phyloP scores from a whole-genome alignment of 169 alveolate species.

The Plasmodium coatneyi region DNA sequence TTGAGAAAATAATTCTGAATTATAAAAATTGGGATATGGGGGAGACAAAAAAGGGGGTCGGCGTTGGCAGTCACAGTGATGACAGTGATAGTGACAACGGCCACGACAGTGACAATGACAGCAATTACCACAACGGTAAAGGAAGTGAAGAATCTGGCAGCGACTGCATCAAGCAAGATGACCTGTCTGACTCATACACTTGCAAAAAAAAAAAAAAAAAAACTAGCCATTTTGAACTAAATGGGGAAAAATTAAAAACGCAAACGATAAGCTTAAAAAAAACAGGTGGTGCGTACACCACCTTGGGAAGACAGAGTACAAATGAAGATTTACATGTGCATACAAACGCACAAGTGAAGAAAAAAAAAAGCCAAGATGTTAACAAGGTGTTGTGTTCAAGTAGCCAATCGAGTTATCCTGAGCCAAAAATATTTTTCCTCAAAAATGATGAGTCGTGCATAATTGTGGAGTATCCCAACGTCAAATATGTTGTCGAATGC shows the following conservation, averaged over 20 bases:
- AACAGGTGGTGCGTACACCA: not conserved
- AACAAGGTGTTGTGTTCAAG: slow-evolving; percentile 8
- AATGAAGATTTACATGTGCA: not conserved
- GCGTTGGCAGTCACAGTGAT: not conserved
- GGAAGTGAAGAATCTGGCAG: not conserved
- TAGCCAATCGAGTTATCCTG: slow-evolving; percentile 16
- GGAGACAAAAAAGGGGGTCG: no score
- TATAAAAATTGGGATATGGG: slow-evolving; percentile 4
- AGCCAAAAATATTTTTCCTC: slow-evolving; percentile 49
- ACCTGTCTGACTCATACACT: not conserved
- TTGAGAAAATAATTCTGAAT: slow-evolving; percentile 51
- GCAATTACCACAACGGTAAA: not conserved
- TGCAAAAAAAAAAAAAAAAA: not conserved
- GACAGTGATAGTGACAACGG: not conserved
- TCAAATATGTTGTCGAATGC: slow-evolving; percentile 53
- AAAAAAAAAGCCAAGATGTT: not conserved
- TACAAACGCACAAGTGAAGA: not conserved
- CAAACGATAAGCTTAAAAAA: not conserved
- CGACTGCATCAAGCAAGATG: not conserved
- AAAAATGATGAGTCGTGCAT: slow-evolving; percentile 44
- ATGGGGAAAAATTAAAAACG: not conserved
- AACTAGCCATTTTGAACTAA: not conserved
- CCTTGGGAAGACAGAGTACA: not conserved
- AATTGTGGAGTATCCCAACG: slow-evolving; percentile 70
- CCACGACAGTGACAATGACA: not conserved